phyloP scores from a whole-genome alignment of 495 filamentous ascomycete species.

The Aspergillus olivimuriae region DNA sequence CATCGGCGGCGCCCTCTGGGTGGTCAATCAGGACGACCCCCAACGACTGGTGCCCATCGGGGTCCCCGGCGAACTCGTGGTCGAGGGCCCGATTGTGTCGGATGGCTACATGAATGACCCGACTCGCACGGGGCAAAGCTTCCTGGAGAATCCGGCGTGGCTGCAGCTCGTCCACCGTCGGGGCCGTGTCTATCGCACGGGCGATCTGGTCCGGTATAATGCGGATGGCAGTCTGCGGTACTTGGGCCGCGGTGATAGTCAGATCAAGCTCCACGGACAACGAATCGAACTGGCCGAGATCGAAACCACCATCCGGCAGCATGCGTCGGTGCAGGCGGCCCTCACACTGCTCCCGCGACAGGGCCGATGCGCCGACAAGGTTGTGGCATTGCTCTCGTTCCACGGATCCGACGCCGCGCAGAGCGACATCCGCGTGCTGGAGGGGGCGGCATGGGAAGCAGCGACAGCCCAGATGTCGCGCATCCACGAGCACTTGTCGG shows the following conservation, averaged over 20 bases:
- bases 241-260: constrained; percentile 8
- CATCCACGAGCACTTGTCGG: no score
- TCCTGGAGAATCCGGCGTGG: no score
- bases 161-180: no score
- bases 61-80: constrained; percentile 6
- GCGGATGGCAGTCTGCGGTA: constrained; percentile 5
- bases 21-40: constrained; percentile 4
- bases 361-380: no score
- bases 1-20: constrained; percentile 5
- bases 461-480: no score
- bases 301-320: constrained; percentile 4
- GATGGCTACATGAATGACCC: constrained; percentile 7
- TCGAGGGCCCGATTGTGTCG: constrained; percentile 10
- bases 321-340: no score
- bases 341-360: no score
- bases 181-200: constrained; percentile 5
- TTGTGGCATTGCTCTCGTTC: no score
- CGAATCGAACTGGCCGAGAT: constrained; percentile 13
- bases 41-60: constrained; percentile 3
- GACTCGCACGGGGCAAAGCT: constrained; percentile 3
- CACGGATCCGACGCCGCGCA: no score
- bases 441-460: no score
- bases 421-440: no score
- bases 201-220: constrained; percentile 8
- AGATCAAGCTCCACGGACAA: constrained; percentile 13